Evolutionary conservation across 495 filamentous ascomycete species (phyloP).

Genomic region (Penicillium soppii): DNA sequence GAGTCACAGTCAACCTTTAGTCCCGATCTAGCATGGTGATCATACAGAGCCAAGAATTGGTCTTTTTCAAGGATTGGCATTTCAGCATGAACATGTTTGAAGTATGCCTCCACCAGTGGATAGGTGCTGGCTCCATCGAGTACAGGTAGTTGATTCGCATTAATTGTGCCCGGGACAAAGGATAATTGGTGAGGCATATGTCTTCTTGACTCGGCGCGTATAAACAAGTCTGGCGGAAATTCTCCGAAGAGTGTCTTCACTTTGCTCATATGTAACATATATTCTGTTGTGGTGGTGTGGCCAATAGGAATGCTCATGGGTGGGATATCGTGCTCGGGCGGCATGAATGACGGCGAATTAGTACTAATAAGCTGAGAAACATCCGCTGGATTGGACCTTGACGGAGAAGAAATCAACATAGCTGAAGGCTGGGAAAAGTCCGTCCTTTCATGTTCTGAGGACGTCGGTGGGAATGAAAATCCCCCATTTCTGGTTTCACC

Average conservation of each 20-base stretch:
- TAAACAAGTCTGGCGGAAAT: slow-evolving; percentile 8
- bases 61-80: slow-evolving; percentile 2
- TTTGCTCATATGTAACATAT: slow-evolving; percentile 2
- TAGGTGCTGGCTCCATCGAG: background rate
- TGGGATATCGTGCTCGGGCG: slow-evolving; percentile 2
- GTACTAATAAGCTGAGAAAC: slow-evolving; percentile 1
- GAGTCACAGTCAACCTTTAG: slow-evolving; percentile 2
- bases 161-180: background rate
- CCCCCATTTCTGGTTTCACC: background rate
- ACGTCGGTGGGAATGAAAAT: background rate
- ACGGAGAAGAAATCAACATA: slow-evolving; percentile 1
- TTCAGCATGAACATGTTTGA: slow-evolving; percentile 1
- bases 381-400: background rate
- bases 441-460: background rate
- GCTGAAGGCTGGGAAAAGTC: slow-evolving; percentile 1
- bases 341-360: background rate
- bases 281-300: slow-evolving; percentile 4
- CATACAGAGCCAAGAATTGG: background rate
- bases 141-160: background rate
- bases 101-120: slow-evolving; percentile 2
- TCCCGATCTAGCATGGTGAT: background rate
- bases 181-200: slow-evolving; percentile 1
- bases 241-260: slow-evolving; percentile 6
- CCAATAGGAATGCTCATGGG: slow-evolving; percentile 11
- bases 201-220: slow-evolving; percentile 5